Evolutionary conservation across 2,329 filamentous ascomycete genomes (phyloP).

Genomic region (Lachnellula willkommii): DNA sequence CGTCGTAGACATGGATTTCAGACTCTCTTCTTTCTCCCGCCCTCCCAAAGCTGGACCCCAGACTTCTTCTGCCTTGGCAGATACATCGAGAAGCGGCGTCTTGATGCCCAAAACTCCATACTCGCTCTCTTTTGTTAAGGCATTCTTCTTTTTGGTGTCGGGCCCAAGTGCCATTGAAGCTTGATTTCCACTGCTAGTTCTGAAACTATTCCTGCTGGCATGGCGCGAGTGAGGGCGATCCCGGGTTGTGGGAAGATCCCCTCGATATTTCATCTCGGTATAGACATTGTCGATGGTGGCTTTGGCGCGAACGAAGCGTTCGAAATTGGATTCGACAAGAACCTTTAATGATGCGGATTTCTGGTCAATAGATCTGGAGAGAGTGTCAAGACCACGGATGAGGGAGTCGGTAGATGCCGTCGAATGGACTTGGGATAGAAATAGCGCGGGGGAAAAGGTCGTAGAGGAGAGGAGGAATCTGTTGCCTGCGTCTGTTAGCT

Average conservation of each 20-base stretch:
- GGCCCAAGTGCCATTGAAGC: conserved; percentile 25
- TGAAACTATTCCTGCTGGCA: conserved; percentile 34
- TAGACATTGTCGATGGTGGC: conserved; percentile 98
- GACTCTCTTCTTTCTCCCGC: conserved; percentile 80
- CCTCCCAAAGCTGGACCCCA: conserved; percentile 94
- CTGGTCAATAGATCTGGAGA: conserved; percentile 91
- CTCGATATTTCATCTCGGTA: conserved; percentile 85
- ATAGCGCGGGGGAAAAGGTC: conserved; percentile 86
- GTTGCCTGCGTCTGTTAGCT: conserved; percentile 54
- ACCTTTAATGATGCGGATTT: conserved; percentile 96
- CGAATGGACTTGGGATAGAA: conserved; percentile 87
- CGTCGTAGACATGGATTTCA: conserved; percentile 70
- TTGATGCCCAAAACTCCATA: conserved; percentile 88
- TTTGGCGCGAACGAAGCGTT: conserved; percentile 95
- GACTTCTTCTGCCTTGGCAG: conserved; percentile 91
- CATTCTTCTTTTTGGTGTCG: conserved; percentile 75
- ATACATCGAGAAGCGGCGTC: conserved; percentile 78
- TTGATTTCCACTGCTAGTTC: conserved; percentile 35
- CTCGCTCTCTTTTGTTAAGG: conserved; percentile 85
- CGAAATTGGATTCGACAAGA: conserved; percentile 95
- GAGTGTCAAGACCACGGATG: conserved; percentile 73
- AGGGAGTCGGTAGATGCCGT: conserved; percentile 77
- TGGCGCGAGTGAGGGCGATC: conserved; percentile 31
- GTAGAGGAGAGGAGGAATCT: conserved; percentile 94
- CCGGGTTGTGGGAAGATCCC: conserved; percentile 43